Evolutionary conservation across 345 rosid species (phyloP), one percentile per base, ranked within the genome.

Genomic region (Mangifera indica): DNA sequence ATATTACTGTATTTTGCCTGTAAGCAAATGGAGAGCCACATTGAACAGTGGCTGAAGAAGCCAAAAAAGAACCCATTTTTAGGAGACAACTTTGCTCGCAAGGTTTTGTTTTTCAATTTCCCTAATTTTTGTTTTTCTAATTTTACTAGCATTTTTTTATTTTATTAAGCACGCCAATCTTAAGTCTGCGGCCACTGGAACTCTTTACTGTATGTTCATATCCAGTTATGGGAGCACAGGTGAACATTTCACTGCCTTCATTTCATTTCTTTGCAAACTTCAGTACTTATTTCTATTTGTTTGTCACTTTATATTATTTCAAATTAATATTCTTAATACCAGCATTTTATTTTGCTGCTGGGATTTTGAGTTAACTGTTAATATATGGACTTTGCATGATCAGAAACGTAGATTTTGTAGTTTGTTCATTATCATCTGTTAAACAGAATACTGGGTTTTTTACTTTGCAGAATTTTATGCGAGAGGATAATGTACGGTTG

Each of bases 401-500:
- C 42, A 37, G 5, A 37, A 37, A 37, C 1, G 42, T 37, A 7
- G 37, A 7, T 37, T 37, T 37, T 7, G 5, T 37, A 5, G 42
- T 37, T 37, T 37, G 42, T 37, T 37, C 8, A 5, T 37, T 37
- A 37, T 37, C 10, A 37, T 37, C 42, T 37, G 42, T 37, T 37
- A 37, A 37, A 37, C n/a, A 37, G 1, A 37, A 37, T 7, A 37
- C 42, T 37, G 8, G 5, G 5, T 7, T 37, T 37, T 37, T 48
- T 15, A n/a, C n/a, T n/a, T n/a, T 67, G 24, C 87, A 92, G 98
- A 81, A 78, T 81, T 83, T 81, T 61, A 76, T 83, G 78, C 84
- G 76, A 70, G 94, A 85, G 29, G 93, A 93, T 48, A 97, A 86
- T 76, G 69, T 71, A 34, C 78, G 84, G 53, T 70, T 90, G 88